These are phyloP conservation scores for Termitomyces sp. DNA, from an alignment of 768 basidiomycete genomes.

Conservation along the genomic window DNA sequence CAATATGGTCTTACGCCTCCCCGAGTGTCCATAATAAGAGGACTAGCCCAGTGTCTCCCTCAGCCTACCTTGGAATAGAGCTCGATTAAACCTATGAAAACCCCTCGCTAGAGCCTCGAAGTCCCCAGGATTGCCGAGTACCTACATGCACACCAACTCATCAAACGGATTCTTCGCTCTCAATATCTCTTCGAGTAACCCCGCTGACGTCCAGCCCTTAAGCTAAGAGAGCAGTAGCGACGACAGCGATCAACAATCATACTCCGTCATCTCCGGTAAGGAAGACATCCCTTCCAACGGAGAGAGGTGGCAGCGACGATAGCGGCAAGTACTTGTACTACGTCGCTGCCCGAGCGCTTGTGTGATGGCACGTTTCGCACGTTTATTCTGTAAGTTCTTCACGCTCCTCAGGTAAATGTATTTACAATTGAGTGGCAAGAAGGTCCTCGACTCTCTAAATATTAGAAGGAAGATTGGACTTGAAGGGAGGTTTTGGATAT, in stretches of 20 bases:
- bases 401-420: not conserved
- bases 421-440: not conserved
- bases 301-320: not conserved
- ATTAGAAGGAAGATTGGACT: too few species aligned
- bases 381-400: not conserved
- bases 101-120: not conserved
- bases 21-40: not conserved
- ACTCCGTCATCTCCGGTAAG: not conserved
- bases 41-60: not conserved
- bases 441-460: too few species aligned
- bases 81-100: not conserved
- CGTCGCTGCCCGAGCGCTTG: not conserved
- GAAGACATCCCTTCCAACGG: not conserved
- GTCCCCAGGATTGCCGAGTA: not conserved
- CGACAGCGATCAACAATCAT: not conserved
- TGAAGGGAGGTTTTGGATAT: too few species aligned
- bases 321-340: not conserved
- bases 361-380: not conserved
- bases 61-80: not conserved
- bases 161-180: slow-evolving; percentile 1
- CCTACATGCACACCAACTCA: not conserved
- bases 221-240: not conserved
- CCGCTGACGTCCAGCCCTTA: not conserved
- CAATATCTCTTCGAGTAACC: not conserved
- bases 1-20: not conserved